phyloP scores from a whole-genome alignment of 2,329 filamentous ascomycete species.

The Cyphellophora europaea region DNA sequence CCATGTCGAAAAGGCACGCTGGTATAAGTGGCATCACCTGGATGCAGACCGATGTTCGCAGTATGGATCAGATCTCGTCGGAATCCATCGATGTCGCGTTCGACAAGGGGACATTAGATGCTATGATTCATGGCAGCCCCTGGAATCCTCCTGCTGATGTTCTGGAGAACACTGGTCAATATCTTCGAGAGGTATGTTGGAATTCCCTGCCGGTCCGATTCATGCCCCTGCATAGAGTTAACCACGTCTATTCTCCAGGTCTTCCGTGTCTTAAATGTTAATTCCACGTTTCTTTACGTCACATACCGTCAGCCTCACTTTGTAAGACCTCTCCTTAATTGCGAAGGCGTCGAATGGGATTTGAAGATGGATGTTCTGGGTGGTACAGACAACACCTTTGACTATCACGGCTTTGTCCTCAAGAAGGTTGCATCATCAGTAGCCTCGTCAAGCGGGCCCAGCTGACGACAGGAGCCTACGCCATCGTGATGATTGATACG shows the following conservation, averaged over 20 bases:
- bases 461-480: too few species aligned
- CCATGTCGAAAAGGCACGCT: conserved; percentile 40
- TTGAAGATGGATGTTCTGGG: conserved; percentile 35
- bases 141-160: conserved; percentile 45
- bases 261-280: conserved; percentile 37
- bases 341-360: conserved; percentile 32
- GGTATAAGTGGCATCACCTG: conserved; percentile 37
- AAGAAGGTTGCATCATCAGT: conserved; percentile 20
- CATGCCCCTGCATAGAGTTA: conserved; percentile 2
- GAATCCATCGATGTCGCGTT: conserved; percentile 46
- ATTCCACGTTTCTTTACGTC: conserved; percentile 42
- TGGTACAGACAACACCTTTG: conserved; percentile 32
- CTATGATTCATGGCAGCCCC: conserved; percentile 45
- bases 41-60: conserved; percentile 42
- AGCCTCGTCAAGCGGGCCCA: conserved; percentile 3
- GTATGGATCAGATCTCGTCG: conserved; percentile 34
- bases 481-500: too few species aligned
- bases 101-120: conserved; percentile 48
- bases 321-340: conserved; percentile 38
- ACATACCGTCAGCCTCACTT: conserved; percentile 49
- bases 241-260: conserved; percentile 24
- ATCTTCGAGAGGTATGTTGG: conserved; percentile 38
- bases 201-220: conserved; percentile 1
- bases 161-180: conserved; percentile 36
- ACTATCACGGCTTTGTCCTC: conserved; percentile 40